These are phyloP conservation scores for Castanopsis chinensis DNA, from an alignment of 306 rosid species.

Conservation along the genomic window DNA sequence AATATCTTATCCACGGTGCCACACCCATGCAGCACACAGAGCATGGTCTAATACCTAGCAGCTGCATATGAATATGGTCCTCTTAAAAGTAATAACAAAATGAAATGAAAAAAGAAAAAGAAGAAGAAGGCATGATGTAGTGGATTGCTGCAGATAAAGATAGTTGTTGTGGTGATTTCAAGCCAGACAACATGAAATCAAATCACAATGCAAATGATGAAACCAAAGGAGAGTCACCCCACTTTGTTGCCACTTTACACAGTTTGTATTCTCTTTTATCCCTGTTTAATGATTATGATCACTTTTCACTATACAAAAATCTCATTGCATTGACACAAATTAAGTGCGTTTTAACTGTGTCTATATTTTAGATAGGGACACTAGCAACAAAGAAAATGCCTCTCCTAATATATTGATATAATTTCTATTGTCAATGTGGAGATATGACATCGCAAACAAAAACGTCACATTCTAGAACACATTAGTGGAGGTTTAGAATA, in stretches of 20 bases:
- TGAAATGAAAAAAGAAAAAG: neutral
- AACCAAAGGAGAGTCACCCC: conserved; percentile 28
- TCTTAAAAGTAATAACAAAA: conserved; percentile 1
- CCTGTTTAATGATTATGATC: conserved; percentile 28
- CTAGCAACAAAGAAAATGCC: conserved; percentile 16
- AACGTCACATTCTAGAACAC: conserved; percentile 22
- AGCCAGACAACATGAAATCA: neutral
- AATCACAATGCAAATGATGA: conserved; percentile 32
- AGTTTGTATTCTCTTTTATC: conserved; percentile 25
- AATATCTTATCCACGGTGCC: neutral
- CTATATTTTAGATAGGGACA: conserved; percentile 20
- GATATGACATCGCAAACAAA: conserved; percentile 32
- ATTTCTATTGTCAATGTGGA: neutral
- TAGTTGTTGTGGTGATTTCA: conserved; percentile 10
- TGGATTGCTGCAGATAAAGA: neutral
- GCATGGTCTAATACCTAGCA: too few relatives aligned
- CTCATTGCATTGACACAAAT: conserved; percentile 17
- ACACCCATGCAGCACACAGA: too few relatives aligned
- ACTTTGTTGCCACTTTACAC: conserved; percentile 56
- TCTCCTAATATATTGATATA: conserved; percentile 25
- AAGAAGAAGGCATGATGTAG: neutral
- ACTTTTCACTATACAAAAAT: conserved; percentile 35
- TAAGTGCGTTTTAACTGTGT: conserved; percentile 56
- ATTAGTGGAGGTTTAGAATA: conserved; percentile 24
- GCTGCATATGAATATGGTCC: neutral